Conservation (phyloP, 2,329 filamentous ascomycete species). For the Chaetomiaceae sp. region DNA sequence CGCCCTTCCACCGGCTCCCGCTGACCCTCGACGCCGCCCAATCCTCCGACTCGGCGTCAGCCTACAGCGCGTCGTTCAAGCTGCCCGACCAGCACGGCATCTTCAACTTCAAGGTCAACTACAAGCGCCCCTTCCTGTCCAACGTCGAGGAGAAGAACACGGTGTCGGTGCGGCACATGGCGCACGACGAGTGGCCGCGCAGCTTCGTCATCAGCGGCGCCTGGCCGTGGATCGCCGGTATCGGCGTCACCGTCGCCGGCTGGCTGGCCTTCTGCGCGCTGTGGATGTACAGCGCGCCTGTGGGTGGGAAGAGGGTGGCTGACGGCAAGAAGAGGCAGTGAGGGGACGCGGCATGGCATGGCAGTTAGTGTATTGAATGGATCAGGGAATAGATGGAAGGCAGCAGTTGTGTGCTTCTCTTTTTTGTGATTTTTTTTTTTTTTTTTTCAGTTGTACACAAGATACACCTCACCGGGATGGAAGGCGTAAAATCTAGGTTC, state of each 20-base stretch:
- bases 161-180: constrained; percentile 92
- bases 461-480: constrained; percentile 10
- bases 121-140: constrained; percentile 89
- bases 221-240: constrained; percentile 91
- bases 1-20: constrained; percentile 86
- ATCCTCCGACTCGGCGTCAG: constrained; percentile 61
- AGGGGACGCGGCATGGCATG: not conserved
- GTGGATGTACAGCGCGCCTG: constrained; percentile 71
- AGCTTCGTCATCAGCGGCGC: constrained; percentile 85
- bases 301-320: constrained; percentile 28
- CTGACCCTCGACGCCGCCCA: constrained; percentile 49
- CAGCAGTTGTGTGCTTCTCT: not conserved
- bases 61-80: constrained; percentile 71
- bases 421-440: not conserved
- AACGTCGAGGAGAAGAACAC: constrained; percentile 90
- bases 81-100: constrained; percentile 97
- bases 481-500: constrained; percentile 9
- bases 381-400: constrained; percentile 1
- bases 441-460: constrained; percentile 4
- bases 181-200: constrained; percentile 92
- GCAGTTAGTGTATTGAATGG: not conserved
- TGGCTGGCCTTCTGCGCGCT: constrained; percentile 81
- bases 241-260: constrained; percentile 75
- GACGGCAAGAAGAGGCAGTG: constrained; percentile 45
- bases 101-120: constrained; percentile 97